A percentile compares a stretch with the other conserved stretches of the same genome.
Evolutionary conservation across 129 eudicot species (phyloP).

Genomic region (Centrapalus pauciflorus): DNA sequence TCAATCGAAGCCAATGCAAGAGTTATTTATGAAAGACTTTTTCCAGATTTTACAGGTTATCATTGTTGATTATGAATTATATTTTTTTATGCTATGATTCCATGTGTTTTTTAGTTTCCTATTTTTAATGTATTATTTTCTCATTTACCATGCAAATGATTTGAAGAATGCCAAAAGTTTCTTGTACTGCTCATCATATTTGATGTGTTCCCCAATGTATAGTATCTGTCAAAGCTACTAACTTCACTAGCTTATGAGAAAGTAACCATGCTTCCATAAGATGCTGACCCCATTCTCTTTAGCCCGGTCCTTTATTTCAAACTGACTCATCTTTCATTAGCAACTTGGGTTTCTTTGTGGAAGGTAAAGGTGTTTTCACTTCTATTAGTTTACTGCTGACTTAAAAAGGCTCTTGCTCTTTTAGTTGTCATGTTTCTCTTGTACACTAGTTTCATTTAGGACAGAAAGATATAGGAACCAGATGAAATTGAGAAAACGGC

Average conservation of each 20-base stretch:
- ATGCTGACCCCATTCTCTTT: neutral
- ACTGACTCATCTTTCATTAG: neutral
- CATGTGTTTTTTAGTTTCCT: neutral
- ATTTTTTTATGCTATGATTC: neutral
- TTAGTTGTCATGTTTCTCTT: no score
- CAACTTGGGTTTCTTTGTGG: neutral
- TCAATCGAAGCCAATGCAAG: conserved; percentile 86
- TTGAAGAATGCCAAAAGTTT: neutral
- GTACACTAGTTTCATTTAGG: neutral
- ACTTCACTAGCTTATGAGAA: neutral
- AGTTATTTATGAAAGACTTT: conserved; percentile 72
- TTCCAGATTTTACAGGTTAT: conserved; percentile 74
- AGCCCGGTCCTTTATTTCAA: neutral
- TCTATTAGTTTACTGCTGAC: neutral
- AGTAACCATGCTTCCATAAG: neutral
- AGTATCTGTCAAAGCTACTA: neutral
- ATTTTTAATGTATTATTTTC: neutral
- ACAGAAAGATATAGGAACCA: neutral
- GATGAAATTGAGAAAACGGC: no score
- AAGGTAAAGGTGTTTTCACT: neutral
- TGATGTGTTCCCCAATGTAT: neutral
- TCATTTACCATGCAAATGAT: neutral
- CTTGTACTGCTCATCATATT: neutral
- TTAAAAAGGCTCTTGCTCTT: neutral
- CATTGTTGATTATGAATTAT: neutral